Base-by-base conservation (phyloP, 2,329 filamentous ascomycete genomes). In the Xylaria sp. region DNA sequence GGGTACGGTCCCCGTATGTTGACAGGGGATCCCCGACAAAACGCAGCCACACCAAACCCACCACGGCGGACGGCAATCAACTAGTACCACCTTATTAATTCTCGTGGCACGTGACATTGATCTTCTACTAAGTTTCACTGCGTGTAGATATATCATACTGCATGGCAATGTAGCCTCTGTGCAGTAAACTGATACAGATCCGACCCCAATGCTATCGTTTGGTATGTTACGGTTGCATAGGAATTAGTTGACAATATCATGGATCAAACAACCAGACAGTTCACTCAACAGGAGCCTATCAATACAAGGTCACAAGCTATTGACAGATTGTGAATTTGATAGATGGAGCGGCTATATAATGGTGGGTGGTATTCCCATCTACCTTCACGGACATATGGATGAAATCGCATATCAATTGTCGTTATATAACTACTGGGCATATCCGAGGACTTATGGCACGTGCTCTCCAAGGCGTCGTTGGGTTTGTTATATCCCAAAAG, bases 1-100 rank as follows among this genome's bases (percentile, higher is more conserved):
- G 9, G 57, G 7, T 7, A 56, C 60, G 36, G 36, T 62, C 49
- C 65, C 68, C 68, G 62, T 70, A 70, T 65, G 51, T 31, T 51
- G 33, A 20, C 59, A 66, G 64, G 59, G 59, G 54, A 60, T 31
- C 64, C 67, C 59, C 63, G 38, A 26, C 44, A 58, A 28, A 54
- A 23, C 17, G 46, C 46, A 59, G 66, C 59, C 49, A 56, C 48
- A 28, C 6, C 48, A 49, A 49, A 23, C 49, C 15, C 49, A 33
- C 49, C 49, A 20, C 33, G 15, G 15, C 13, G 26, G 49, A 53
- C 46, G 5, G 46, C 7, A 33, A 33, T 10, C 7, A 28, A n/a
- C 28, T n/a, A 13, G 3, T 17, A 31, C 23, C 4, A 28, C 48
- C 23, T 23, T 26, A 7, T 17, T n/a, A 17, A n/a, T n/a, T 4